Evolutionary conservation across 495 filamentous ascomycete genomes (phyloP), one percentile per base, ranked within the genome.

Genomic region (Rusavskia elegans): DNA sequence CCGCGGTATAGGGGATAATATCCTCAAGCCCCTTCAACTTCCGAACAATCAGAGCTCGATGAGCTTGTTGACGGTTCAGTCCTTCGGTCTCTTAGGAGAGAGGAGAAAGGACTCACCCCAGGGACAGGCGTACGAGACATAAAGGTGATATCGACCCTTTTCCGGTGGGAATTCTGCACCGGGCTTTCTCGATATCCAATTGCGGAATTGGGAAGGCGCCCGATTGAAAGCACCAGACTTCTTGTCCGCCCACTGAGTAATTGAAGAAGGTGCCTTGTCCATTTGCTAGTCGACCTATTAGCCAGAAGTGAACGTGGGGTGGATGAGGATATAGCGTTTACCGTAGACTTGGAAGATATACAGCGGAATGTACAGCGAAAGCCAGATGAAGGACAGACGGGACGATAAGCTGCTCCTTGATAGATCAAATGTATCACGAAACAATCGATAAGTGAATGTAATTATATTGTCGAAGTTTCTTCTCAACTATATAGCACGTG

Each of bases 161-260:
- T 84, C 81, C 0, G 81, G 72, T 11, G 81, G 81, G 54, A 82
- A 84, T 51, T 81, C 63, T 5, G 81, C 76, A 9, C 72, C 77
- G 7, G 77, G 62, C 52, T 83, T 65, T 44, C 68, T 71, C n/a
- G 75, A 85, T 66, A 90, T 82, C 63, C 69, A 83, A 64, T 78
- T 74, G 40, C 85, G 81, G 66, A 88, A 89, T 48, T 74, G 71
- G 39, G 81, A 84, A 52, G 67, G 67, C 59, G 80, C 80, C 32
- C 85, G 82, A 69, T 92, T 93, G 80, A 93, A 96, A 67, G 95
- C 89, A 67, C 89, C 89, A 2, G 79, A 75, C 55, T 77, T 82
- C 66, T 88, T 83, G 52, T 69, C 68, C 36, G 80, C 88, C 87
- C 87, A 95, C 59, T 89, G 75, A 29, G 87, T 89, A 64, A 95